Conservation (phyloP, 2,329 filamentous ascomycete genomes). For the Xylaria sp. region DNA sequence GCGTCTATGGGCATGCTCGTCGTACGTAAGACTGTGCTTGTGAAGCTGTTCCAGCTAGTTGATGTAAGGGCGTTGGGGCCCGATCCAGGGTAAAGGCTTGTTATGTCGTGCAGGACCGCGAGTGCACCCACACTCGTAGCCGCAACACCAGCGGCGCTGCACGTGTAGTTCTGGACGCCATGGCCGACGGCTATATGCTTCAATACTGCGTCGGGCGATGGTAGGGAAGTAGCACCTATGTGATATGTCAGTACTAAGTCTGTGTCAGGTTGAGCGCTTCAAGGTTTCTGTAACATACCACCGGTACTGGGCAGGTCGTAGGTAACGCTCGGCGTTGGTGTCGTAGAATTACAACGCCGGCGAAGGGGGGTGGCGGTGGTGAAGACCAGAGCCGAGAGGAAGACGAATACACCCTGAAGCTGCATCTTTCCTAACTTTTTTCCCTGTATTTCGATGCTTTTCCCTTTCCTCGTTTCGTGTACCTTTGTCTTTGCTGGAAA, state of each 20-base stretch:
- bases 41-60: slow-evolving; percentile 55
- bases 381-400: slow-evolving; percentile 45
- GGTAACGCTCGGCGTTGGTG: slow-evolving; percentile 32
- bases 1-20: slow-evolving; percentile 62
- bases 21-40: slow-evolving; percentile 55
- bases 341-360: slow-evolving; percentile 36
- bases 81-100: slow-evolving; percentile 61
- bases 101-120: slow-evolving; percentile 70
- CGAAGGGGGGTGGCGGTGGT: slow-evolving; percentile 46
- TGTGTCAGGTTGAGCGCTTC: background rate
- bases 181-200: slow-evolving; percentile 70
- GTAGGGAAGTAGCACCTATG: slow-evolving; percentile 57
- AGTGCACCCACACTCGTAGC: slow-evolving; percentile 63
- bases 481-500: slow-evolving; percentile 1
- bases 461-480: slow-evolving; percentile 1
- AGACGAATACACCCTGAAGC: slow-evolving; percentile 42
- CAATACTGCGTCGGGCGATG: slow-evolving; percentile 55
- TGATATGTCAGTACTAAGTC: slow-evolving; percentile 15
- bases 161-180: slow-evolving; percentile 77
- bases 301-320: slow-evolving; percentile 55
- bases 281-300: slow-evolving; percentile 43
- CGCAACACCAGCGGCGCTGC: slow-evolving; percentile 52
- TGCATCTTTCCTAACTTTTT: slow-evolving; percentile 43
- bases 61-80: slow-evolving; percentile 52
- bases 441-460: background rate